These are phyloP conservation scores for Mycena polygramma DNA, from an alignment of 768 basidiomycete genomes.

Conservation along the genomic window DNA sequence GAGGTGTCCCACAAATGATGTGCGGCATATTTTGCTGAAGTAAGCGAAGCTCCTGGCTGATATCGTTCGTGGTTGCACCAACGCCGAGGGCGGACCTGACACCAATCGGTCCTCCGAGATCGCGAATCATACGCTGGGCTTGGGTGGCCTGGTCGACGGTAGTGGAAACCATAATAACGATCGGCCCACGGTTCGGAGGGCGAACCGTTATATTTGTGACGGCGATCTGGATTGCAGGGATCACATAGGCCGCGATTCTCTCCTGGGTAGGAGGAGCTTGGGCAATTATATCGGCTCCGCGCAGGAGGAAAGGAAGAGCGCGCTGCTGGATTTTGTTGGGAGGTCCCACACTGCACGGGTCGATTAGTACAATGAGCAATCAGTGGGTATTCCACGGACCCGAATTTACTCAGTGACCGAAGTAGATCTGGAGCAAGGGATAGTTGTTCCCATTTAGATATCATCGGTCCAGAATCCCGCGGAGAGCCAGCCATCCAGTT, in stretches of 20 bases:
- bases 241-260: conserved; percentile 96
- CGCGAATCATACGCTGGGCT: conserved; percentile 94
- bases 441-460: conserved; percentile 97
- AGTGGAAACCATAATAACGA: conserved; percentile 95
- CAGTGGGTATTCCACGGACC: conserved; percentile 65
- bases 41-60: conserved; percentile 82
- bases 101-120: conserved; percentile 93
- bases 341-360: conserved; percentile 82
- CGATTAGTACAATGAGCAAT: conserved; percentile 12
- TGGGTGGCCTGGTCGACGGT: conserved; percentile 99
- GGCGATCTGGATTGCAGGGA: conserved; percentile 89
- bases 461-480: conserved; percentile 82
- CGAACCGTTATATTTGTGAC: conserved; percentile 71
- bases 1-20: conserved; percentile 96
- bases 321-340: conserved; percentile 99
- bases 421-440: conserved; percentile 88
- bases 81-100: conserved; percentile 92
- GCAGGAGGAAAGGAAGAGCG: conserved; percentile 93
- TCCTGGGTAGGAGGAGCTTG: conserved; percentile 99
- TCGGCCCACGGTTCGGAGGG: conserved; percentile 79
- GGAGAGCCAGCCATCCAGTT: conserved; percentile 64
- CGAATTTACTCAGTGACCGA: conserved; percentile 92
- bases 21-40: conserved; percentile 95
- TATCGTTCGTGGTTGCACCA: conserved; percentile 76
- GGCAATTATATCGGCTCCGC: conserved; percentile 96